Evolutionary conservation across 1,284 basidiomycete genomes (phyloP), one percentile per base, ranked within the genome.

Genomic region (Earliella scabrosa): DNA sequence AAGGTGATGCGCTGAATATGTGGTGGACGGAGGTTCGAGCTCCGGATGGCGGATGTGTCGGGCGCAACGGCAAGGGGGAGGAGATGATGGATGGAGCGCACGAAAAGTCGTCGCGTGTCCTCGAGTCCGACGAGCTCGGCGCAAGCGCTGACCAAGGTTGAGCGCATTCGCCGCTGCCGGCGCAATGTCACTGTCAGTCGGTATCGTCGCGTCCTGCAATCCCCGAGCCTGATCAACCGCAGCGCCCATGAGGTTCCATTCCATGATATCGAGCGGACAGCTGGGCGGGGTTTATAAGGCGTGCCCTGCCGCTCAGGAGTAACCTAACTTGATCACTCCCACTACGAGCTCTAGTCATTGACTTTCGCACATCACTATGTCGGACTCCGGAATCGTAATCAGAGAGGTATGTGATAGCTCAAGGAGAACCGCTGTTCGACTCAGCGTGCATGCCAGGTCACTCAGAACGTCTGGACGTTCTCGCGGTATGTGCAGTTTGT

Each of bases 331-430:
- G n/a, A n/a, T n/a, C n/a, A n/a, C n/a, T n/a, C n/a, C n/a, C n/a
- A n/a, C n/a, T 16, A 16, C 32, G 10, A 34, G 32, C 32, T 34
- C 32, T 34, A 11, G 32, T 34, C 32, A 34, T 10, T 34, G 32
- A 34, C 16, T 34, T 38, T 8, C 14, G 18, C 13, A 14, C 16
- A 16, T 16, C 16, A 8, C 16, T 18, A 65, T 65, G 63, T 61
- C 63, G 10, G 62, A 64, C n/a, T n/a, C n/a, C n/a, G n/a, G n/a
- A 11, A 50, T 63, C 16, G 60, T 66, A 1, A 65, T 66, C n/a
- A 56, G 63, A 23, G 51, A 64, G 58, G 65, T 58, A 45, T 44
- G 55, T 47, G 36, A 21, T 35, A 36, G 18, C 14, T 2, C 7
- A 2, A n/a, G 3, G 11, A 26, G 9, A 16, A 50, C 20, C 8